phyloP scores from a whole-genome alignment of 2,329 filamentous ascomycete genomes.

The Pseudogymnoascus pannorum region DNA sequence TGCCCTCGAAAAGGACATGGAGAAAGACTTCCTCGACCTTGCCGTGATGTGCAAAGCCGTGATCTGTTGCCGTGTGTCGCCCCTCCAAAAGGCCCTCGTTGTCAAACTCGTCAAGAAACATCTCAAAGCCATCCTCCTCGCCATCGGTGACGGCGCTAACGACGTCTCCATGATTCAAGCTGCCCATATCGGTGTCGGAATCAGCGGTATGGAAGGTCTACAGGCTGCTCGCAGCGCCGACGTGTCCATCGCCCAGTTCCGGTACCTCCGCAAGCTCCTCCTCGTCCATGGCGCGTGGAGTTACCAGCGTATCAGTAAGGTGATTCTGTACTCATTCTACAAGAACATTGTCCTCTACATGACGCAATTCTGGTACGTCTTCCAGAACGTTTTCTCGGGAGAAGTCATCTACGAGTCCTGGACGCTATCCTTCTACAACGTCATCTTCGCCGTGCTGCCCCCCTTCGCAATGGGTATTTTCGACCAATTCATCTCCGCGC shows the following conservation, averaged over 20 bases:
- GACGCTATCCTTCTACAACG: conserved; percentile 99
- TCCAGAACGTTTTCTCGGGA: conserved; percentile 96
- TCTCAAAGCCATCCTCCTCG: conserved; percentile 82
- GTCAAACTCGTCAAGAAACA: conserved; percentile 95
- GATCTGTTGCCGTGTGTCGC: conserved; percentile 94
- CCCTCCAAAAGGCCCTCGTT: conserved; percentile 91
- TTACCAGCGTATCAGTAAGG: conserved; percentile 93
- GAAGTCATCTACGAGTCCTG: conserved; percentile 98
- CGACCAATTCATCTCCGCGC: conserved; percentile 94
- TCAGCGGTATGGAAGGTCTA: conserved; percentile 92
- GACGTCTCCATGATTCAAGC: conserved; percentile 99
- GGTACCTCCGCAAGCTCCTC: conserved; percentile 85
- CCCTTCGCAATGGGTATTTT: conserved; percentile 93
- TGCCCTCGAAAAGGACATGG: conserved; percentile 86
- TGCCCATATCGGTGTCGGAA: conserved; percentile 94
- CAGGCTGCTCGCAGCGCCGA: conserved; percentile 94
- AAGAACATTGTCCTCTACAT: conserved; percentile 98
- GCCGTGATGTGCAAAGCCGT: conserved; percentile 98
- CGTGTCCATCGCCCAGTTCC: conserved; percentile 92
- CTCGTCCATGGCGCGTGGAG: conserved; percentile 96
- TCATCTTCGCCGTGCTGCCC: conserved; percentile 91
- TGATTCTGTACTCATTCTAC: conserved; percentile 97
- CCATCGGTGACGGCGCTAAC: conserved; percentile 95
- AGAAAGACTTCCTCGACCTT: conserved; percentile 87
- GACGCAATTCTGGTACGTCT: conserved; percentile 99